Base-by-base conservation (phyloP, 2,329 filamentous ascomycete species). In the Hypoxylon sp. region DNA sequence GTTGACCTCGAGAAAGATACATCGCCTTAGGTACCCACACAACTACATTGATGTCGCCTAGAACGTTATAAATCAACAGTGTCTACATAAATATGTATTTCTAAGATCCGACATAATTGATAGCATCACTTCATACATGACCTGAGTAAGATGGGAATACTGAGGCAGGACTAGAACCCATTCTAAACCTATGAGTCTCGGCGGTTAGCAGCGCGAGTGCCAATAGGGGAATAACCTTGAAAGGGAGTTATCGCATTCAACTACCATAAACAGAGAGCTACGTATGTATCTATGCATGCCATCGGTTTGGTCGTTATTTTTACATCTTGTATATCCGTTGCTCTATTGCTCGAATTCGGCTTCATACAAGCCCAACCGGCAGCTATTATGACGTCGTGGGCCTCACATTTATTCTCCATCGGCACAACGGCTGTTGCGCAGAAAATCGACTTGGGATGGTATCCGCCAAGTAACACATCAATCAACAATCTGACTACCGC, bases 401-500 rank as follows among this genome's bases (percentile, higher is more conserved):
- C 33, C n/a, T 53, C 47, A 14, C 33, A 50, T n/a, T 14, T 62
- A 13, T 14, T 55, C 22, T 53, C 51, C 17, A 46, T 37, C 19
- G 24, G 47, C 53, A 44, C 31, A 10, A 19, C 13, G 5, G 17
- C 39, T 5, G 46, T 48, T 42, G 47, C 58, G 33, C 66, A 47
- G 35, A n/a, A 60, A 3, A 66, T 81, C 0, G 84, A 87, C 70
- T 73, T 86, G 11, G 75, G 76, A 52, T 92, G 90, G 90, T 80
- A 90, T 77, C 76, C 88, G 11, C 90, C 90, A 0, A 80, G 82
- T 14, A 75, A 82, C 19, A 85, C 84, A 3, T 76, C 80, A 50
- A 83, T 93, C 72, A 93, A 93, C 75, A 84, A 90, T 73, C 80
- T 94, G 3, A 81, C 81, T 0, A 78, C 81, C 4, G 89, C 87